phyloP scores from a whole-genome alignment of 2,329 filamentous ascomycete species.

The Huntiella abstrusa region DNA sequence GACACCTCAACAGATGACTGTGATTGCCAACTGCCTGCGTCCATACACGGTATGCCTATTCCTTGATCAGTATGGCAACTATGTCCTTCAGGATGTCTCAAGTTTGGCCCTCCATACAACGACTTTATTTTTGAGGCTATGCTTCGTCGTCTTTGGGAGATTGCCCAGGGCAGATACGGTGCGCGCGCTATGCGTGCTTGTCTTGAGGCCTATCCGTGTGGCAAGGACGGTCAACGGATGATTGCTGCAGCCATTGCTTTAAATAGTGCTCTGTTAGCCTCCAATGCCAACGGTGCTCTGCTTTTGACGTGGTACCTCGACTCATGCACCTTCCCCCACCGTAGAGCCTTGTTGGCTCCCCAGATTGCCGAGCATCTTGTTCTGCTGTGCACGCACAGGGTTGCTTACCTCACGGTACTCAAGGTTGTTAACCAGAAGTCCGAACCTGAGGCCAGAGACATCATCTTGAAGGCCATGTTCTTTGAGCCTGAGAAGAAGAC shows the following conservation, averaged over 20 bases:
- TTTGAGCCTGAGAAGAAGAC: conserved; percentile 75
- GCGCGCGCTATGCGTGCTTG: conserved; percentile 93
- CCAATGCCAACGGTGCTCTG: conserved; percentile 86
- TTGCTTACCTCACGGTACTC: conserved; percentile 87
- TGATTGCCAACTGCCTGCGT: conserved; percentile 69
- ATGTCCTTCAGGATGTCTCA: conserved; percentile 88
- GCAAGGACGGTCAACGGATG: conserved; percentile 88
- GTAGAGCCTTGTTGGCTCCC: conserved; percentile 79
- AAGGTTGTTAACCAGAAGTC: conserved; percentile 98
- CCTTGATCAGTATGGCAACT: conserved; percentile 96
- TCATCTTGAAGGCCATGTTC: conserved; percentile 77
- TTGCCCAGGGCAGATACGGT: conserved; percentile 82
- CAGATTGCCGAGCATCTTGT: conserved; percentile 83
- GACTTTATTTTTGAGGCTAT: conserved; percentile 98
- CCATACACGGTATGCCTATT: conserved; percentile 83
- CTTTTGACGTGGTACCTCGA: conserved; percentile 95
- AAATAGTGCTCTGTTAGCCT: conserved; percentile 88
- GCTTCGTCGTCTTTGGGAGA: conserved; percentile 84
- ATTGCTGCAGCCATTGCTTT: conserved; percentile 88
- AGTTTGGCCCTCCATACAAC: conserved; percentile 75
- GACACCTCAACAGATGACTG: conserved; percentile 59
- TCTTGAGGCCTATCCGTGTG: conserved; percentile 85
- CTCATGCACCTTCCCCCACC: conserved; percentile 85
- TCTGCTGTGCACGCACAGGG: conserved; percentile 94
- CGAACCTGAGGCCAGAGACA: conserved; percentile 79